phyloP scores from a whole-genome alignment of 1,284 basidiomycete species.

The Cerioporus squamosus region DNA sequence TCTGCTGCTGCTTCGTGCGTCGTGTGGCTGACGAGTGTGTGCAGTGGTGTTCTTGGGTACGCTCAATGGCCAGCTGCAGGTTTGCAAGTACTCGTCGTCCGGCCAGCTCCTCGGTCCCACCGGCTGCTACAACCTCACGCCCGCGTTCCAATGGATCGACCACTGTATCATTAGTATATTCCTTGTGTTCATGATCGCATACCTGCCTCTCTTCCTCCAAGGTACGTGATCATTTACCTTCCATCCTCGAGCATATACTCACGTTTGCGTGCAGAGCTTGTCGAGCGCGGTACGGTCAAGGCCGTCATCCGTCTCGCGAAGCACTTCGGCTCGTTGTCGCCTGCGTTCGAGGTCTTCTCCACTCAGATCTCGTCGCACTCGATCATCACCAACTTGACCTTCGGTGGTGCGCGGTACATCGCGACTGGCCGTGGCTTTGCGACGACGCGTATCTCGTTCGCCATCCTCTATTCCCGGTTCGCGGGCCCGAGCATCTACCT shows the following conservation, averaged over 20 bases:
- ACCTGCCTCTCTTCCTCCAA: constrained; percentile 93
- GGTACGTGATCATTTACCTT: constrained; percentile 50
- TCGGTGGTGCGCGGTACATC: constrained; percentile 95
- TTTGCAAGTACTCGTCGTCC: constrained; percentile 77
- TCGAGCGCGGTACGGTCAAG: constrained; percentile 89
- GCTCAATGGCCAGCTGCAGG: constrained; percentile 76
- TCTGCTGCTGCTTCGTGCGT: neutral
- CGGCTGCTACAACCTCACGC: constrained; percentile 92
- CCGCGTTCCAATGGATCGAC: constrained; percentile 92
- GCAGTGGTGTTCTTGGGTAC: constrained; percentile 92
- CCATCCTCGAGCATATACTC: neutral
- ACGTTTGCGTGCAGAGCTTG: constrained; percentile 66
- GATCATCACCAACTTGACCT: constrained; percentile 92
- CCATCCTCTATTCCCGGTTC: constrained; percentile 93
- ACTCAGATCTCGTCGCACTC: constrained; percentile 97
- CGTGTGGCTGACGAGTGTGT: constrained; percentile 13
- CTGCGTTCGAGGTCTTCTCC: constrained; percentile 94
- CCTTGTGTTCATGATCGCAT: constrained; percentile 95
- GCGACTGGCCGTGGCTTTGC: constrained; percentile 99
- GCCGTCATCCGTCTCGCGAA: constrained; percentile 89
- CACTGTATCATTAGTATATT: constrained; percentile 96
- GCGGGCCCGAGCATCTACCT: constrained; percentile 96
- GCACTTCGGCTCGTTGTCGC: constrained; percentile 92
- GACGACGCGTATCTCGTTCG: constrained; percentile 91
- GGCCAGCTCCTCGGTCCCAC: constrained; percentile 77